phyloP scores from a whole-genome alignment of 805 yeast genomes.

The Kodamaea restingae region DNA sequence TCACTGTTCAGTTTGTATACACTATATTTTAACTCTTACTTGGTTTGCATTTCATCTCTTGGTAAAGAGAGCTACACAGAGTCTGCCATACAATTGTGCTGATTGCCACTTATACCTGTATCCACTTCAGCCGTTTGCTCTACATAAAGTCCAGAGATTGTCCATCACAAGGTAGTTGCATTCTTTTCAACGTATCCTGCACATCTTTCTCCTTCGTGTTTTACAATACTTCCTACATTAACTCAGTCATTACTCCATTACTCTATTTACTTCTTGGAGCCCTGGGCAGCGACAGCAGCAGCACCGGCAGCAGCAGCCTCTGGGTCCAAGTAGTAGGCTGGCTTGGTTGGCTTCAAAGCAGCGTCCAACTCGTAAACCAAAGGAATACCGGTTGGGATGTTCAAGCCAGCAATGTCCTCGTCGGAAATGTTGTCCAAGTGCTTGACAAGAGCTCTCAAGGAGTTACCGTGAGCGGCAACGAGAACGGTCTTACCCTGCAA shows the following conservation, averaged over 20 bases:
- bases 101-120: no score
- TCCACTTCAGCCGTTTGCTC: no score
- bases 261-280: constrained; percentile 41
- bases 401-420: constrained; percentile 86
- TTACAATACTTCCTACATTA: neutral
- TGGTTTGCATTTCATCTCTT: no score
- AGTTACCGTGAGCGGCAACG: constrained; percentile 97
- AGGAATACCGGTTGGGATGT: constrained; percentile 98
- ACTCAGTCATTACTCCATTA: neutral
- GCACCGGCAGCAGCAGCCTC: constrained; percentile 99
- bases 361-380: constrained; percentile 93
- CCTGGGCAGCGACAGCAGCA: constrained; percentile 98
- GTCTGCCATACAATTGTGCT: no score
- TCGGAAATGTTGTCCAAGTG: constrained; percentile 92
- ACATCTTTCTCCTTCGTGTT: no score
- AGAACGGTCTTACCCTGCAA: constrained; percentile 85
- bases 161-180: no score
- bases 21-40: no score
- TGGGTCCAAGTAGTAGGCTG: constrained; percentile 95
- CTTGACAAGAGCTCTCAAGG: constrained; percentile 93
- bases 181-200: no score
- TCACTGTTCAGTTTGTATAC: no score
- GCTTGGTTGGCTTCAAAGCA: constrained; percentile 82
- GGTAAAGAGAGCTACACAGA: no score
- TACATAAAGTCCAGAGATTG: no score